A percentile compares a stretch with the other conserved stretches of the same genome.
Evolutionary conservation across 1,139 yeast genomes (phyloP).

Genomic region (Debaryomyces psychrophilus): DNA sequence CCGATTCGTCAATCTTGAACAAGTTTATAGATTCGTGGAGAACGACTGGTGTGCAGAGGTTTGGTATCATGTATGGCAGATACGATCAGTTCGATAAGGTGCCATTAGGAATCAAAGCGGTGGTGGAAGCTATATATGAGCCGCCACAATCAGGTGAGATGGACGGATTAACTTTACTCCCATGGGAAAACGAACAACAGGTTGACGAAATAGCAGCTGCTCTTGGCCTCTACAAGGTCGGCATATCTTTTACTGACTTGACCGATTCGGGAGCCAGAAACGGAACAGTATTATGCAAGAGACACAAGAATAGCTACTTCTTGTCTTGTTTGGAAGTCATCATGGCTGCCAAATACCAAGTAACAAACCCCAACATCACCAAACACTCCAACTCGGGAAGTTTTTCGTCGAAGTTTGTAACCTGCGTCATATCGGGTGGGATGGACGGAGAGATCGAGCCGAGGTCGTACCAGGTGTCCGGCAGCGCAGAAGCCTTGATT

Average conservation of each 20-base stretch:
- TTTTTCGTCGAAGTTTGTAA: constrained; percentile 87
- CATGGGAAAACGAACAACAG: constrained; percentile 59
- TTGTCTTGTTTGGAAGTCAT: constrained; percentile 80
- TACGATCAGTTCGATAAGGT: constrained; percentile 78
- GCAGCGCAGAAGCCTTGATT: constrained; percentile 84
- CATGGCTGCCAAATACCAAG: constrained; percentile 85
- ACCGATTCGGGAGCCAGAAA: constrained; percentile 84
- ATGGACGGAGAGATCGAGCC: constrained; percentile 86
- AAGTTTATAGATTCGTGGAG: constrained; percentile 92
- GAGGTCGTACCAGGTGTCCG: constrained; percentile 85
- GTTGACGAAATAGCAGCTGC: constrained; percentile 59
- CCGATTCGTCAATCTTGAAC: constrained; percentile 71
- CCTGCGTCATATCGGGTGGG: constrained; percentile 92
- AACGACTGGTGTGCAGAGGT: constrained; percentile 79
- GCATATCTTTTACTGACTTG: constrained; percentile 87
- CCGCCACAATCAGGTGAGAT: constrained; percentile 87
- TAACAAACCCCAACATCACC: constrained; percentile 62
- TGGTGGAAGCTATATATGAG: constrained; percentile 91
- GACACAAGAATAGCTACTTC: constrained; percentile 91
- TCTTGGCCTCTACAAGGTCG: constrained; percentile 74
- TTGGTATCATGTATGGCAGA: constrained; percentile 82
- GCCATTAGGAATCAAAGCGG: constrained; percentile 92
- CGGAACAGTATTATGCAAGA: constrained; percentile 87
- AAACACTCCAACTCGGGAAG: constrained; percentile 67
- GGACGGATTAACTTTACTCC: constrained; percentile 76